Conservation (phyloP, 371 early-diverging fungal species). For the Blastocladiella emersonii region DNA sequence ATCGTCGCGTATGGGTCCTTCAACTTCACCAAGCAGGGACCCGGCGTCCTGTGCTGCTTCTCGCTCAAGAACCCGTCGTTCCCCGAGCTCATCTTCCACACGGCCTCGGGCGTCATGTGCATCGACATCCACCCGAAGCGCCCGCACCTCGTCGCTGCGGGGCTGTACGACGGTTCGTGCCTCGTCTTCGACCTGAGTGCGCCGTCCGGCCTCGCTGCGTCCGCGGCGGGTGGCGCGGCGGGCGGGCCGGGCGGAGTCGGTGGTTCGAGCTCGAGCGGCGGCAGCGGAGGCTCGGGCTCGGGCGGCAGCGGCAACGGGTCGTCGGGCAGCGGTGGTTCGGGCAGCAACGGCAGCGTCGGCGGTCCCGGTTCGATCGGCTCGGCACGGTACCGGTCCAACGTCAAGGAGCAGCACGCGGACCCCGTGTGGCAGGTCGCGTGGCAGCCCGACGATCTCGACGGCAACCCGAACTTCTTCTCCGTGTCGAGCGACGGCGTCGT, state of each 20-base stretch:
- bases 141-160: conserved; percentile 36
- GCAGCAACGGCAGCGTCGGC: background rate
- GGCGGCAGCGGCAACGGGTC: background rate
- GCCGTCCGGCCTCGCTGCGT: background rate
- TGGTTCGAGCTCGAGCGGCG: background rate
- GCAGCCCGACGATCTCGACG: conserved; percentile 46
- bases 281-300: background rate
- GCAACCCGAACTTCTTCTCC: conserved; percentile 38
- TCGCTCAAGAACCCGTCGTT: conserved; percentile 40
- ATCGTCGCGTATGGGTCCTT: conserved; percentile 41
- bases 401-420: conserved; percentile 11
- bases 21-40: conserved; percentile 38
- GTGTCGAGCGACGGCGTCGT: conserved; percentile 38
- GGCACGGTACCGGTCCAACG: background rate
- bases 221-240: background rate
- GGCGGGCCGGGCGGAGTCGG: background rate
- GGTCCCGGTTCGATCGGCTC: background rate
- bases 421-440: conserved; percentile 29
- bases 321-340: background rate
- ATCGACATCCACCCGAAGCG: conserved; percentile 36
- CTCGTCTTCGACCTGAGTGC: conserved; percentile 29
- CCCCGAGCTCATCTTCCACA: conserved; percentile 33
- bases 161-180: conserved; percentile 38
- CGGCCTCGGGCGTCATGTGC: conserved; percentile 38
- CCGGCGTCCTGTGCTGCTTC: conserved; percentile 39